Evolutionary conservation across 2,329 filamentous ascomycete species (phyloP), one percentile per base, ranked within the genome.

Genomic region (Paecilomyces formosus): DNA sequence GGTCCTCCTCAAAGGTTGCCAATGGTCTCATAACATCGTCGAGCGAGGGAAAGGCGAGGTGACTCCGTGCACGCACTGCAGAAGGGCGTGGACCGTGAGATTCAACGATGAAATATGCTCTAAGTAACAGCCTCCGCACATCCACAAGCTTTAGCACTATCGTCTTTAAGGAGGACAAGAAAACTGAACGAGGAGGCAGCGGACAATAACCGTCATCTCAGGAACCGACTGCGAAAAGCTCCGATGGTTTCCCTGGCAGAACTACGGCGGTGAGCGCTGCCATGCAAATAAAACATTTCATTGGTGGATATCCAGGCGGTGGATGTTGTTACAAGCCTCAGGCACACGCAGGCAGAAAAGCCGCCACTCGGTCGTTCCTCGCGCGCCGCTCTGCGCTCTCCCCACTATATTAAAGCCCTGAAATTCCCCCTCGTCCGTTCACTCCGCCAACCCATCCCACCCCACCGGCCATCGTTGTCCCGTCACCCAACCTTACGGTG

Each of bases 341-440:
- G 67, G 67, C 67, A 65, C n/a, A n/a, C 50, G 52, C 63, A 67
- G 63, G 64, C 64, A 58, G 61, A 65, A 61, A 26, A 69, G 55
- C 51, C 65, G 54, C 62, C 60, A 55, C 57, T 18, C 18, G n/a
- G 39, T 21, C 39, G 39, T 45, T 45, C 39, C 18, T 45, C 39
- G 11, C 33, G 33, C 33, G 33, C 33, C 33, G 33, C 33, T 35
- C n/a, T 35, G 24, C 24, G 8, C 11, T 39, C 39, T 51, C 59
- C 59, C 62, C 63, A 63, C 63, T 60, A 62, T 62, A 57, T 59
- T 58, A 64, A 66, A 63, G 60, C 54, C 58, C 59, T 62, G 60
- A 60, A 67, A 64, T 64, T 63, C 62, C 57, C 58, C 56, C 60
- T 57, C 62, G 55, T 60, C 61, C 57, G 57, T 64, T 64, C 60